Conservation (phyloP, 305 asterid species). For the Rubia peregrina region DNA sequence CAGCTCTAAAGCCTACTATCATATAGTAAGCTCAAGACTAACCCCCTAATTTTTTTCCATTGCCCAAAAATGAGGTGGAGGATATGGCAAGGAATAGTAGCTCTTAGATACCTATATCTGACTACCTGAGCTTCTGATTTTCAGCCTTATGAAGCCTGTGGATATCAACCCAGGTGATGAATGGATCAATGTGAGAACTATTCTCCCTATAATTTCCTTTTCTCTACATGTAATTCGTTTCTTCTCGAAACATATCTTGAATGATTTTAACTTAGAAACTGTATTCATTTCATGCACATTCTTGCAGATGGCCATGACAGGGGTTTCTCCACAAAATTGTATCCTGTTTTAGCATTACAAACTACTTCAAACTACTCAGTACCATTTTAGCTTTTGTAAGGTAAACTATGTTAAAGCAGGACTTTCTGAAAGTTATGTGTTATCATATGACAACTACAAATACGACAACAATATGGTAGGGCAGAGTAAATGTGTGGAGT, state of each 20-base stretch:
- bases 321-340: slow-evolving; percentile 82
- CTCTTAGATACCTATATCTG: slow-evolving; percentile 7
- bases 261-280: slow-evolving; percentile 2
- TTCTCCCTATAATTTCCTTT: slow-evolving; percentile 13
- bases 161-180: slow-evolving; percentile 85
- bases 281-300: slow-evolving; percentile 9
- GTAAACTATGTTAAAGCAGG: background rate
- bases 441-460: background rate
- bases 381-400: background rate
- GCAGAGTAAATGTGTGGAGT: background rate
- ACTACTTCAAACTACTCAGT: slow-evolving; percentile 4
- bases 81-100: slow-evolving; percentile 8
- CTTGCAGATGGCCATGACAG: slow-evolving; percentile 78
- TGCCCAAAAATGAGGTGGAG: background rate
- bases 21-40: background rate
- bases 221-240: slow-evolving; percentile 8
- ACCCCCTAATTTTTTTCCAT: background rate
- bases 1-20: background rate
- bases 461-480: background rate
- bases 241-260: background rate
- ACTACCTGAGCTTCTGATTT: slow-evolving; percentile 23
- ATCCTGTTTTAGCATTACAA: slow-evolving; percentile 36
- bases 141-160: slow-evolving; percentile 92
- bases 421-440: background rate
- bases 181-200: slow-evolving; percentile 74